Evolutionary conservation across 1,284 basidiomycete genomes (phyloP), one percentile per base, ranked within the genome.

Genomic region (Phellinidium pouzarii): DNA sequence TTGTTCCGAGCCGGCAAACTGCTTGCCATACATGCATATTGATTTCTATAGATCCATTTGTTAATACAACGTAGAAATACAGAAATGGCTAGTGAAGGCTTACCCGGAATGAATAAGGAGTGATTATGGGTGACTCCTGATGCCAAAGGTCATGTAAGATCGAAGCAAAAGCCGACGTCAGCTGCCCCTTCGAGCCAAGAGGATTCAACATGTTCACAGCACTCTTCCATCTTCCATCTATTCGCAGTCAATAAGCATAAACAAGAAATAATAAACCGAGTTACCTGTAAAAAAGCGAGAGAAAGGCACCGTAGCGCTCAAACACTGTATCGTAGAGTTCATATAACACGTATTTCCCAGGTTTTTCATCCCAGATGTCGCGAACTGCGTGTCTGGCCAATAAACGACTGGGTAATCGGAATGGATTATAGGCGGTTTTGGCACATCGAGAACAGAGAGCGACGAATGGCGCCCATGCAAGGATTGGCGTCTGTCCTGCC

Each of bases 311-410:
- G 94, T 94, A 0, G 92, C 93, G 62, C 84, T 91, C 62, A 99
- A 71, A 68, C 95, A 99, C 69, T 99, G 95, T 20, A 99, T 81
- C 3, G 94, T 94, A 26, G 94, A 91, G 68, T 98, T 99, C 94
- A 99, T 98, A 68, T 98, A 99, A 68, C 95, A 99, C 1, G 96
- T 99, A 68, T 99, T 98, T 29, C 95, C 96, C 56, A 99, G 67
- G 67, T 99, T 99, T 77, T 93, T 94, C 66, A 99, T 68, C 2
- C 95, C 95, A 0, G 87, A 87, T 34, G 87, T 80, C 14, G 89
- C 91, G 54, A 94, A 79, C 59, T 84, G 77, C 40, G 79, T 73
- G 65, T 91, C 87, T 14, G 74, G 67, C 92, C 91, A 94, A 66
- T 88, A 93, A 7, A 74, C 73, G 19, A 91, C 80, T 8, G 83